Evolutionary conservation across 2,329 filamentous ascomycete species (phyloP).

Genomic region (Aspergillus sp.): DNA sequence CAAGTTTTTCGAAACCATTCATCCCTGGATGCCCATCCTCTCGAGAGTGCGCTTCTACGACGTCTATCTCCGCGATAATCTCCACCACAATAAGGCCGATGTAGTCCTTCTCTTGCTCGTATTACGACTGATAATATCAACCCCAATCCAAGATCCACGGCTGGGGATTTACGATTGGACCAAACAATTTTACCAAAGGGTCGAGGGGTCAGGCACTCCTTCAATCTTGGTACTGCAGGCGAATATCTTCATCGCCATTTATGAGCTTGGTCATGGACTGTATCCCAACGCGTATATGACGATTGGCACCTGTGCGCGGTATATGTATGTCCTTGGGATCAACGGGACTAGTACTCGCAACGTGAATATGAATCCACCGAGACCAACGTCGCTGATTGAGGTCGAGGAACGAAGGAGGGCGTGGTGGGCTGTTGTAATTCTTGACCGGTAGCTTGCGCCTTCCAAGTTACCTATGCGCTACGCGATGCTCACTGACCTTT

Average conservation of each 20-base stretch:
- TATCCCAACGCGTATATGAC: not conserved
- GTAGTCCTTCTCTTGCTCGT: not conserved
- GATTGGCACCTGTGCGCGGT: not conserved
- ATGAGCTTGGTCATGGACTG: not conserved
- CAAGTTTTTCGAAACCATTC: not conserved
- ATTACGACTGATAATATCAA: not conserved
- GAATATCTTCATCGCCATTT: not conserved
- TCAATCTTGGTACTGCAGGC: not conserved
- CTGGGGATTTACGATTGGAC: not conserved
- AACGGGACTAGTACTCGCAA: not conserved
- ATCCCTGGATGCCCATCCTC: not conserved
- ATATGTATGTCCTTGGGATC: not conserved
- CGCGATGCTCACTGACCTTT: too few relatives aligned
- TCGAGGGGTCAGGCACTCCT: not conserved
- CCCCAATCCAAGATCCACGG: not conserved
- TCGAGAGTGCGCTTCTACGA: not conserved
- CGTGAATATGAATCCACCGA: not conserved
- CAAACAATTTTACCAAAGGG: not conserved
- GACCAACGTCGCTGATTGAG: not conserved
- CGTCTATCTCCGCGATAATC: not conserved
- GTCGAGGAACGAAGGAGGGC: not conserved
- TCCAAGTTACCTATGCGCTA: too few relatives aligned
- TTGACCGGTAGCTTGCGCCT: conserved; percentile 2
- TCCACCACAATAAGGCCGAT: not conserved
- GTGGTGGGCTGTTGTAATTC: not conserved